Evolutionary conservation across 306 rosid species (phyloP), one percentile per base, ranked within the genome.

Genomic region (Vicia faba): DNA sequence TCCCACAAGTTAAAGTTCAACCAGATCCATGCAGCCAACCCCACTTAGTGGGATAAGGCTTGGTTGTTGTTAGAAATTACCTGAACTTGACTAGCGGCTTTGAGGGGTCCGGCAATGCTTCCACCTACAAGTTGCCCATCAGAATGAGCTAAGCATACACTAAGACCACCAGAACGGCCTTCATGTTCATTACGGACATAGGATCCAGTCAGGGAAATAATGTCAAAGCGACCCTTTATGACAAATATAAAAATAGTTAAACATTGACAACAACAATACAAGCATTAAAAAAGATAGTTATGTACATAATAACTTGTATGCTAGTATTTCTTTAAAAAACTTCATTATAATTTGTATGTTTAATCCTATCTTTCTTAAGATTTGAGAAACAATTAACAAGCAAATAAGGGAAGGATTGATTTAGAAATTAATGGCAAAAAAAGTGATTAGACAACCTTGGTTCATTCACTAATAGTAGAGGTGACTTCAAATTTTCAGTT

Each of bases 91-190:
- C 90, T 92, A 40, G 90, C 88, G 7, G 97, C 97, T 61, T 48
- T 87, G 50, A 92, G 70, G 20, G 97, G 89, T 45, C 97, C 97
- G 76, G 88, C 92, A 64, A 92, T 87, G 72, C 96, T 91, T 65
- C 97, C 97, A 46, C 97, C 97, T 40, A 92, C 62, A 53, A 92
- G 83, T 70, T 89, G 92, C 16, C 97, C 97, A 78, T 89, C 84
- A 15, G 88, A 54, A 75, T 75, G 83, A 15, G 91, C 79, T 38
- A 92, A 82, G 82, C 96, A 87, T 64, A 89, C 89, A 70, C 96
- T 92, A 38, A 92, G 88, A 57, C 92, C 97, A 11, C 96, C 97
- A 6, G 81, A 56, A 66, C 86, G 83, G 62, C 82, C 88, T 48
- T 88, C 95, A 7, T 44, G 28, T 74, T 85, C 96, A 13, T 88